Percentiles rank a stretch among this genome's conserved stretches.
Evolutionary conservation across 495 filamentous ascomycete species (phyloP).

Genomic region (Elaphomyces granulatus): DNA sequence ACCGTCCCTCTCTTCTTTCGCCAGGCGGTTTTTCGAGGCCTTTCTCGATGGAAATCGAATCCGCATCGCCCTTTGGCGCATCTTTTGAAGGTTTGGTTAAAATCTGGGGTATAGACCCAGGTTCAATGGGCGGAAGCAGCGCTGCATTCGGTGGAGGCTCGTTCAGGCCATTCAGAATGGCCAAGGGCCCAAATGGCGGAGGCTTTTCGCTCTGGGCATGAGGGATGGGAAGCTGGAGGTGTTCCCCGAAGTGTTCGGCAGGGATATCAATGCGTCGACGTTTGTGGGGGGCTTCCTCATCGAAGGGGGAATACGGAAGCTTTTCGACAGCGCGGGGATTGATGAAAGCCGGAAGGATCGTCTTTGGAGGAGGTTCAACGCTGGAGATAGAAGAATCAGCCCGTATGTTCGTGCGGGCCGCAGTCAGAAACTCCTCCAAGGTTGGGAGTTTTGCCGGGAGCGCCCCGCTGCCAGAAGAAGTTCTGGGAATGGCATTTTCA

Average conservation of each 20-base stretch:
- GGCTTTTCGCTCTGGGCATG: constrained; percentile 33
- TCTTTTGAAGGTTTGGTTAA: constrained; percentile 24
- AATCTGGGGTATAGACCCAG: constrained; percentile 31
- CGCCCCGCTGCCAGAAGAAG: constrained; percentile 17
- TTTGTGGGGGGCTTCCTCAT: constrained; percentile 28
- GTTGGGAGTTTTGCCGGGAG: constrained; percentile 17
- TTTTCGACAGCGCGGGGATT: constrained; percentile 34
- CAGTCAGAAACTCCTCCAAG: constrained; percentile 22
- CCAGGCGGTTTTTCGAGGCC: constrained; percentile 14
- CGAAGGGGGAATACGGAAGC: constrained; percentile 30
- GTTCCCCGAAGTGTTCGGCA: constrained; percentile 31
- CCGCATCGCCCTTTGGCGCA: constrained; percentile 14
- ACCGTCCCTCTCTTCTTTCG: constrained; percentile 24
- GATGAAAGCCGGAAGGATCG: constrained; percentile 34
- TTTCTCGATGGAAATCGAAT: constrained; percentile 10
- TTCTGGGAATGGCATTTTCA: constrained; percentile 21
- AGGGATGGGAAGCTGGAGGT: constrained; percentile 36
- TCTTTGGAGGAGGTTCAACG: constrained; percentile 25
- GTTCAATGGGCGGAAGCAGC: constrained; percentile 57
- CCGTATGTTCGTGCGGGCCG: constrained; percentile 21
- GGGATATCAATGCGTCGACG: constrained; percentile 29
- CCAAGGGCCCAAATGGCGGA: constrained; percentile 36
- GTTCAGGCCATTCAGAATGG: constrained; percentile 61
- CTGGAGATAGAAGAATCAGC: constrained; percentile 21
- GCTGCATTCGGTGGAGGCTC: constrained; percentile 62